Base-by-base conservation (phyloP, 306 rosid species). In the Inga laurina region DNA sequence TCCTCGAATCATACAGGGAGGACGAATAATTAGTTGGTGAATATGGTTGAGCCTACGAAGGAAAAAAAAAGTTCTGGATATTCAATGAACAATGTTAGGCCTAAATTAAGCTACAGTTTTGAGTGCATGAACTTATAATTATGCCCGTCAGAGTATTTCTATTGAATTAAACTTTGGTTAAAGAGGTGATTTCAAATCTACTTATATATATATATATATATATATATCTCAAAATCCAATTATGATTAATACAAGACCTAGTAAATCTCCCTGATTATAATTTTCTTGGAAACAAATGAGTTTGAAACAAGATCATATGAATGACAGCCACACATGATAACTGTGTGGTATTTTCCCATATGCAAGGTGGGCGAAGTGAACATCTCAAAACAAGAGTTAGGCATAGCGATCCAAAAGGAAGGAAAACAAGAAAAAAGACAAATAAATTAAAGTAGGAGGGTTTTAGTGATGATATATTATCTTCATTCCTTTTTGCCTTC, bases 381-480 rank as follows among this genome's bases (percentile, higher is more conserved):
- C 81, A 72, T 84, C 82, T 79, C 81, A 84, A 79, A 44, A 87
- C 65, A 43, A 81, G 79, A 79, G 77, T 72, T 46, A 72, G 59
- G 78, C 59, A 12, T 43, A 9, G 45, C 39, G 41, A 62, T 62
- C 68, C 37, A 64, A 59, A 57, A 24, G 56, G 73, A 5, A 41
- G 57, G 45, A 8, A 4, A 8, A 18, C 30, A 27, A 27, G 30
- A 19, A 52, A 72, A 65, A 77, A 74, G 51, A 65, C 27, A 56
- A 19, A 56, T 0, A 56, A 70, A 71, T 39, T 5, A 52, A 79
- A 72, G 84, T 62, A 8, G 30, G 32, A 21, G 21, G 4, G 8
- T 87, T 87, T 87, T 77, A 71, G 68, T 56, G 4, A 48, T 48
- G 15, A 49, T 64, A 68, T n/a, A n/a, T n/a, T n/a, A n/a, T 81